Percentiles rank a stretch among this genome's conserved stretches.
Evolutionary conservation across 2,329 filamentous ascomycete genomes (phyloP).

Genomic region (Verticillium albo-atrum): DNA sequence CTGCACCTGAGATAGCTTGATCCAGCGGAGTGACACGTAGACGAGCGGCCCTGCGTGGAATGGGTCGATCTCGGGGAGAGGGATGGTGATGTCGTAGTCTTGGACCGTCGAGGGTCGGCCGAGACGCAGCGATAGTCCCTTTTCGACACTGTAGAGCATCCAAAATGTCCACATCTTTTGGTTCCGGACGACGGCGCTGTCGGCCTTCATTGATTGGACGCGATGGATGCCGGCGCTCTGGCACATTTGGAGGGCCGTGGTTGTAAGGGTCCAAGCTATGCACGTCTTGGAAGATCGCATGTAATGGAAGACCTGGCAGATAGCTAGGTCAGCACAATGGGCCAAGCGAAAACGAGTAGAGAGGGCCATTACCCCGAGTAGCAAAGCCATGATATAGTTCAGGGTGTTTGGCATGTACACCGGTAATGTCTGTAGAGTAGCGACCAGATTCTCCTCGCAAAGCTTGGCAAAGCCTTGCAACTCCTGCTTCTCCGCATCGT

Average conservation of each 20-base stretch:
- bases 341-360: background rate
- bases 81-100: slow-evolving; percentile 51
- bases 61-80: slow-evolving; percentile 23
- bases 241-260: slow-evolving; percentile 24
- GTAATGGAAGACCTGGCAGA: slow-evolving; percentile 19
- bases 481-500: background rate
- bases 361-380: slow-evolving; percentile 11
- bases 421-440: slow-evolving; percentile 22
- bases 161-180: slow-evolving; percentile 47
- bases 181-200: slow-evolving; percentile 17
- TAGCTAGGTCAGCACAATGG: background rate
- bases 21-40: slow-evolving; percentile 40
- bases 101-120: slow-evolving; percentile 49
- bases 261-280: slow-evolving; percentile 22
- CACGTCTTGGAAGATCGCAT: slow-evolving; percentile 26
- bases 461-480: background rate
- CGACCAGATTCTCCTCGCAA: slow-evolving; percentile 24
- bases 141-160: slow-evolving; percentile 52
- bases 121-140: slow-evolving; percentile 48
- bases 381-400: slow-evolving; percentile 18
- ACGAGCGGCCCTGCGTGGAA: slow-evolving; percentile 21
- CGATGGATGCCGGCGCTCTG: slow-evolving; percentile 25
- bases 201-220: slow-evolving; percentile 18
- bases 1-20: slow-evolving; percentile 46
- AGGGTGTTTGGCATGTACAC: slow-evolving; percentile 23